Evolutionary conservation across 1,139 yeast genomes (phyloP), one percentile per base, ranked within the genome.

Genomic region (Ogataea hybrid): DNA sequence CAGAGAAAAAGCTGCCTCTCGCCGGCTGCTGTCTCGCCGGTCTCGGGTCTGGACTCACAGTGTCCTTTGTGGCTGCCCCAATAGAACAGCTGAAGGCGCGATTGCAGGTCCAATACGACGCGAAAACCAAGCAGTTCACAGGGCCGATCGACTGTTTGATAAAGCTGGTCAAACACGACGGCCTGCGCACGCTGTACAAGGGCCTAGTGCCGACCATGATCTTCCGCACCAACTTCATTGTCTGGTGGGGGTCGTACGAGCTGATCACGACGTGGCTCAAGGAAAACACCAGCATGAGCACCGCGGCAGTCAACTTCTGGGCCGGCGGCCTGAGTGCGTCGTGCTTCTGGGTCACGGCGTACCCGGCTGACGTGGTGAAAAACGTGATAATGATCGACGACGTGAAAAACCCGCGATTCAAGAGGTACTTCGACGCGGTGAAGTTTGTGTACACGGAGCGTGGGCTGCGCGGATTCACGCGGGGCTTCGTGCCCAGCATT

Each of bases 221-320:
- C 11, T 89, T 89, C 67, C 73, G 96, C 57, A 81, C 95, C 1
- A 86, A 86, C 64, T 89, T 89, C 58, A 71, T 86, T 31, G 86
- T 86, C 48, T 88, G 95, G 94, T 89, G 97, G 97, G 95, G 96
- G 2, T 81, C 95, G 0, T 88, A 88, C 59, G 95, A 88, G 57
- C 47, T 87, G 10, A 75, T 87, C 59, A 85, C 94, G 9, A 73
- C 75, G 42, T 81, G 75, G 70, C 81, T 88, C 62, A 74, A 77
- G 50, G 68, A 71, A 10, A 70, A 84, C 52, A 86, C 95, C 1
- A 62, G 68, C 29, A 55, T 85, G 70, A 77, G 82, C 39, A 75
- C 75, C 35, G 79, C 92, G 1, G 69, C 89, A 1, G 73, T 86
- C 46, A 88, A 87, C 59, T 88, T 88, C 64, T 87, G 96, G 95